These are phyloP conservation scores for Microcera coccophila DNA, from an alignment of 2,329 filamentous ascomycete genomes.

Conservation along the genomic window DNA sequence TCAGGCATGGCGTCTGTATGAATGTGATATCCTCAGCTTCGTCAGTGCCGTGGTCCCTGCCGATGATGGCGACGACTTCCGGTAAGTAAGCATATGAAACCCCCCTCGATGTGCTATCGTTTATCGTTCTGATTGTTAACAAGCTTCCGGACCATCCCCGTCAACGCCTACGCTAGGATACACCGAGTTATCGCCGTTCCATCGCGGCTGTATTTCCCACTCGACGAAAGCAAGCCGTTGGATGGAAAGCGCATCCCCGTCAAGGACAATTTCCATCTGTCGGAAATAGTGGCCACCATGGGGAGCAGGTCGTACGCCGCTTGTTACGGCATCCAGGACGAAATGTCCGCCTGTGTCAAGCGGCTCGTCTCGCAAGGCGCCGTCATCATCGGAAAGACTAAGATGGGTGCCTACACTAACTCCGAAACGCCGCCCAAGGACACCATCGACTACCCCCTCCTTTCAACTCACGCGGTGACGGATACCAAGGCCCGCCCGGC, in stretches of 20 bases:
- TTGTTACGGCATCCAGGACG: not conserved
- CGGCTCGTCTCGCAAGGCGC: not conserved
- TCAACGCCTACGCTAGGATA: not conserved
- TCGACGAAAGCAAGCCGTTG: not conserved
- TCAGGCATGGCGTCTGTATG: not conserved
- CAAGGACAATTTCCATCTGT: not conserved
- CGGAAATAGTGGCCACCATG: not conserved
- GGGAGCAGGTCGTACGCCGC: not conserved
- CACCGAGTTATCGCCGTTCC: not conserved
- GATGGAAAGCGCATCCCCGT: not conserved
- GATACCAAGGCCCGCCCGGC: slow-evolving; percentile 43
- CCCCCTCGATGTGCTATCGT: not conserved
- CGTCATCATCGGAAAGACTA: not conserved
- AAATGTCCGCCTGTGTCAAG: not conserved
- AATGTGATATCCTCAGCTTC: not conserved
- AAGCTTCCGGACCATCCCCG: not conserved
- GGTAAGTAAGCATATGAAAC: not conserved
- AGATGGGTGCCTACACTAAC: not conserved
- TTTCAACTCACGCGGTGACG: slow-evolving; percentile 46
- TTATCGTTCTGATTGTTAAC: not conserved
- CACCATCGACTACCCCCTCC: slow-evolving; percentile 37
- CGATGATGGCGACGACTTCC: not conserved
- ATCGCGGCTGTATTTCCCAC: not conserved
- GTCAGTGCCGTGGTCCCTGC: not conserved
- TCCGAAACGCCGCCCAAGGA: not conserved